Conservation (phyloP, 2,329 filamentous ascomycete genomes). For the Fusarium robinianum region DNA sequence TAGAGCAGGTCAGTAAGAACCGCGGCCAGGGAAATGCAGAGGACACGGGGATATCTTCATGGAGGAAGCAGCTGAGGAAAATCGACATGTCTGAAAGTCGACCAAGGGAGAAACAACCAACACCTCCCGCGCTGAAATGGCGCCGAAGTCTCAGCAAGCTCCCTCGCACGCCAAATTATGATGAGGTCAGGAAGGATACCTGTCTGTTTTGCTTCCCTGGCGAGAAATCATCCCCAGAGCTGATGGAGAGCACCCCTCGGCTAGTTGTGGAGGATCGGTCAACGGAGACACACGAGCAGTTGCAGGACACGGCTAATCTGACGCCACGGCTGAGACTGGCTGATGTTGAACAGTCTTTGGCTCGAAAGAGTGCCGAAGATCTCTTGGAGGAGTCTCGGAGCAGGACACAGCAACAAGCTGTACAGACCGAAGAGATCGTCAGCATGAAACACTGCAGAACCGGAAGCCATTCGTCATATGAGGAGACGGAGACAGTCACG, state of each 20-base stretch:
- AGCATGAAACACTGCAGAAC: slow-evolving; percentile 5
- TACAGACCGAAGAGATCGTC: slow-evolving; percentile 3
- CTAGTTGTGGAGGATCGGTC: slow-evolving; percentile 5
- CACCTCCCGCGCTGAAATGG: slow-evolving; percentile 27
- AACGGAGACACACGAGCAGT: neutral
- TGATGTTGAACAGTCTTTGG: slow-evolving; percentile 38
- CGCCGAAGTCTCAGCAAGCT: slow-evolving; percentile 32
- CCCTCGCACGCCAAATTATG: slow-evolving; percentile 15
- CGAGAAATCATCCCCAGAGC: slow-evolving; percentile 19
- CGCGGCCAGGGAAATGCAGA: slow-evolving; percentile 8
- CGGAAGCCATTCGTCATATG: slow-evolving; percentile 8
- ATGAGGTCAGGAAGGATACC: slow-evolving; percentile 17
- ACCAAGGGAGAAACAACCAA: slow-evolving; percentile 12
- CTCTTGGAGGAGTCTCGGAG: slow-evolving; percentile 12
- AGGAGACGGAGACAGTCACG: slow-evolving; percentile 15
- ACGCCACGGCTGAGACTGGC: slow-evolving; percentile 34
- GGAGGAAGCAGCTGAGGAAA: slow-evolving; percentile 34
- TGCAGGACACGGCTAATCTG: slow-evolving; percentile 6
- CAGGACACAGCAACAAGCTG: slow-evolving; percentile 2
- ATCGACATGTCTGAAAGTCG: slow-evolving; percentile 27
- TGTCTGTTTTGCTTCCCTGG: slow-evolving; percentile 32
- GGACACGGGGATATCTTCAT: slow-evolving; percentile 22
- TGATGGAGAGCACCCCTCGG: slow-evolving; percentile 1
- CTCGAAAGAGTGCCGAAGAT: slow-evolving; percentile 29
- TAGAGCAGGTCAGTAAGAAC: slow-evolving; percentile 3